Base-by-base conservation (phyloP, 2,329 filamentous ascomycete genomes). In the Lomentospora prolificans region DNA sequence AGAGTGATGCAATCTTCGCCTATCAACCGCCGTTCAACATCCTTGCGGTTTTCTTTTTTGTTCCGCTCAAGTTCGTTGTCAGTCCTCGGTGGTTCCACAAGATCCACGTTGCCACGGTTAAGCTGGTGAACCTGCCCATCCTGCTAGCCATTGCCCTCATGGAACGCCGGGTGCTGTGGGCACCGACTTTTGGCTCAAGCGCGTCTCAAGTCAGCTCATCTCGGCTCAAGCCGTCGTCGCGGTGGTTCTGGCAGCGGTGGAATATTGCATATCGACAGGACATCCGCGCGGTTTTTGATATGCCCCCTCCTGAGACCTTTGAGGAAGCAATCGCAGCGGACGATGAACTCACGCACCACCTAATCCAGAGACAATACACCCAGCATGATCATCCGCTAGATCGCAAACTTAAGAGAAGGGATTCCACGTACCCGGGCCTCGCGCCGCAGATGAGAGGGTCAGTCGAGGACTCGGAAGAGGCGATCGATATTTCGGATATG, bases 51-150 rank as follows among this genome's bases (percentile, higher is more conserved):
- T 71, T 89, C 58, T 66, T 90, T 27, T 76, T 94, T 14, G 75
- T 92, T 2, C 89, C 89, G 0, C 77, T 94, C 58, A 90, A 90
- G 63, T 88, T 88, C 63, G 62, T 88, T n/a, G 75, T 90, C 33
- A 84, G 82, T n/a, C 82, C 87, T 0, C 83, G 89, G 48, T 92
- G 88, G 88, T 94, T 94, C 66, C 89, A 95, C 74, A 94, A 92
- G 70, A 87, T 92, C 64, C 90, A 95, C 65, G 88, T 95, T 57
- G 81, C 84, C 57, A 80, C 81, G 8, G 85, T 94, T 22, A 83
- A 88, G 36, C 71, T 84, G 7, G 77, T 91, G 63, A 94, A 94
- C 67, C 75, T 87, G 2, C 89, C 89, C 0, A 73, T 91, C 4
- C 75, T 95, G 1, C 75, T 92, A 3, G 62, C 86, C 58, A 87